These are phyloP conservation scores for Crucibulum cyathiforme DNA, from an alignment of 1,284 basidiomycete genomes.

Conservation along the genomic window DNA sequence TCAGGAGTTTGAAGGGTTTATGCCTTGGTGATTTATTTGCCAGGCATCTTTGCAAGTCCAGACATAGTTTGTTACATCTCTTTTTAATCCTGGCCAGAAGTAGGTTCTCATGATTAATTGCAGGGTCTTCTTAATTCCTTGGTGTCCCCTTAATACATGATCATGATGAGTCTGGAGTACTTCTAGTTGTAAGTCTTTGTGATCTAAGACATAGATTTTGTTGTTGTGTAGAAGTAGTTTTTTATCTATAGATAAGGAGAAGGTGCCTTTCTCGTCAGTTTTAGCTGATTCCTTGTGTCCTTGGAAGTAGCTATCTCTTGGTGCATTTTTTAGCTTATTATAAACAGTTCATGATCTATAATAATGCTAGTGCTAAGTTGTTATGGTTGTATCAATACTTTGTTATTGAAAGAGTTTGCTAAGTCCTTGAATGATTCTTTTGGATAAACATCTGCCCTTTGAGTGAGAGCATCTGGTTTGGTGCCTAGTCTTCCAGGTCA, in stretches of 20 bases:
- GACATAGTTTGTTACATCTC: conserved; percentile 39
- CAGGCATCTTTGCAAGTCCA: conserved; percentile 46
- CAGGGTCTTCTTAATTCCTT: conserved; percentile 43
- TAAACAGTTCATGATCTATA: background rate
- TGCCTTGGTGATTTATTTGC: conserved; percentile 32
- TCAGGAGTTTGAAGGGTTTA: conserved; percentile 25
- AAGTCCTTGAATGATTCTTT: conserved; percentile 37
- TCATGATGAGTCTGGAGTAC: conserved; percentile 38
- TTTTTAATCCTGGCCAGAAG: conserved; percentile 49
- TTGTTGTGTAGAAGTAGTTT: conserved; percentile 11
- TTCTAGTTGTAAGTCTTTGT: conserved; percentile 16
- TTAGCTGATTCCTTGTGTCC: conserved; percentile 3
- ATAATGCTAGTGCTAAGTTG: too few relatives aligned
- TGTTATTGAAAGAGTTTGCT: conserved; percentile 8
- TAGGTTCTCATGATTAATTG: conserved; percentile 43
- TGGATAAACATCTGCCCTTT: conserved; percentile 38
- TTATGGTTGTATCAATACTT: too few relatives aligned
- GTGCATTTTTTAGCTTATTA: conserved; percentile 16
- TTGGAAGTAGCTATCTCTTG: too few relatives aligned
- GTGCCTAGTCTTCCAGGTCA: conserved; percentile 39
- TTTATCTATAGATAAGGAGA: conserved; percentile 9
- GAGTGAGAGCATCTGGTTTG: conserved; percentile 46
- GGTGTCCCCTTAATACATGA: conserved; percentile 41
- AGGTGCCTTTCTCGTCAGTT: background rate
- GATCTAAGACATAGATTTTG: conserved; percentile 23